phyloP scores from a whole-genome alignment of 768 basidiomycete species.

The Gymnopilus dilepis region DNA sequence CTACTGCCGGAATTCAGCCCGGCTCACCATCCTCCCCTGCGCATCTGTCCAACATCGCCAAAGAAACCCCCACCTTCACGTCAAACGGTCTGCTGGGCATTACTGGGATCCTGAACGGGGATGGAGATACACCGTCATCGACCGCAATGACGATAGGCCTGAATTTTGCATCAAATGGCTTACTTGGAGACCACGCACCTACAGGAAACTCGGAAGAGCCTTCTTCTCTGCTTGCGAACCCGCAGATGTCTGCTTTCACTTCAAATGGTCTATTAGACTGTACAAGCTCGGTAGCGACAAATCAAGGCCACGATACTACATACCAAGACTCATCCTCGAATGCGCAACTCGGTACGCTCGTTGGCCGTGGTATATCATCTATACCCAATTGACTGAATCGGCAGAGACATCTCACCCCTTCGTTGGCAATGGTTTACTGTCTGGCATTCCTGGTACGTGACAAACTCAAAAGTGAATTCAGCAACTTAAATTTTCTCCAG shows the following conservation, averaged over 20 bases:
- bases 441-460: not conserved
- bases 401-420: conserved; percentile 9
- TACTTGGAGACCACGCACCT: not conserved
- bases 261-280: not conserved
- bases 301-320: not conserved
- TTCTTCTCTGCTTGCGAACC: not conserved
- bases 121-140: not conserved
- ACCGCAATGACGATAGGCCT: not conserved
- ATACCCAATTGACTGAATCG: not conserved
- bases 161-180: not conserved
- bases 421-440: conserved; percentile 28
- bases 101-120: too few relatives aligned
- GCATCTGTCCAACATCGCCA: conserved; percentile 8
- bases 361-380: not conserved
- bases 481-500: not conserved
- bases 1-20: conserved; percentile 35
- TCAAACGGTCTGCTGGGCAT: conserved; percentile 21
- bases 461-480: not conserved
- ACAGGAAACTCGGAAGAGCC: not conserved
- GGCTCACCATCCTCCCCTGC: conserved; percentile 3
- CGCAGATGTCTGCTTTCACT: not conserved
- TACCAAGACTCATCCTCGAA: not conserved
- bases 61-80: conserved; percentile 17
- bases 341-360: not conserved
- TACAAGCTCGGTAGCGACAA: not conserved